Conservation (phyloP, 345 rosid species). For the Brassica carinata region DNA sequence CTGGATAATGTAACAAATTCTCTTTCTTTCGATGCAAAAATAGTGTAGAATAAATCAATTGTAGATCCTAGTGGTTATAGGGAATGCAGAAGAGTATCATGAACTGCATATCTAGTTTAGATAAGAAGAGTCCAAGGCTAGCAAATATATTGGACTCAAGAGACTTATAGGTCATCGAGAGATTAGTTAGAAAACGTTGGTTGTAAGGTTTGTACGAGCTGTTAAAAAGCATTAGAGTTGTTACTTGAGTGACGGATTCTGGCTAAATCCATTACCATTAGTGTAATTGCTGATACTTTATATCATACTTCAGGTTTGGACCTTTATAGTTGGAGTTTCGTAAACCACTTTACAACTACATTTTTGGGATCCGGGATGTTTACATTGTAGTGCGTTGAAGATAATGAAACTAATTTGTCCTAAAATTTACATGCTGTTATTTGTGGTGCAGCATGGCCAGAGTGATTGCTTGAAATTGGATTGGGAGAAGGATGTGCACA, state of each 20-base stretch:
- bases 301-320: not conserved
- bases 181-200: not conserved
- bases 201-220: not conserved
- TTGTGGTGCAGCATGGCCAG: conserved; percentile 32
- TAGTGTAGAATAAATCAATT: not conserved
- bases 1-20: not conserved
- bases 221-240: not conserved
- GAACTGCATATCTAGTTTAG: conserved; percentile 9
- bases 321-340: not conserved
- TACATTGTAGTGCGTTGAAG: conserved; percentile 11
- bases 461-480: conserved; percentile 24
- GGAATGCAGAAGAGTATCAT: not conserved
- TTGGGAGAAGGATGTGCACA: conserved; percentile 22
- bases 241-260: not conserved
- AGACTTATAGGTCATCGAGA: not conserved
- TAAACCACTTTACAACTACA: not conserved
- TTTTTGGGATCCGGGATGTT: conserved; percentile 6
- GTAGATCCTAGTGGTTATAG: not conserved
- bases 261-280: not conserved
- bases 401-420: not conserved
- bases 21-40: conserved; percentile 1
- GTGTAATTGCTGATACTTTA: not conserved
- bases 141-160: conserved; percentile 1
- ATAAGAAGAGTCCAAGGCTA: conserved; percentile 3
- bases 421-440: conserved; percentile 8